Conservation (phyloP, 2,329 filamentous ascomycete species). For the Phaeosphaeriaceae sp. region DNA sequence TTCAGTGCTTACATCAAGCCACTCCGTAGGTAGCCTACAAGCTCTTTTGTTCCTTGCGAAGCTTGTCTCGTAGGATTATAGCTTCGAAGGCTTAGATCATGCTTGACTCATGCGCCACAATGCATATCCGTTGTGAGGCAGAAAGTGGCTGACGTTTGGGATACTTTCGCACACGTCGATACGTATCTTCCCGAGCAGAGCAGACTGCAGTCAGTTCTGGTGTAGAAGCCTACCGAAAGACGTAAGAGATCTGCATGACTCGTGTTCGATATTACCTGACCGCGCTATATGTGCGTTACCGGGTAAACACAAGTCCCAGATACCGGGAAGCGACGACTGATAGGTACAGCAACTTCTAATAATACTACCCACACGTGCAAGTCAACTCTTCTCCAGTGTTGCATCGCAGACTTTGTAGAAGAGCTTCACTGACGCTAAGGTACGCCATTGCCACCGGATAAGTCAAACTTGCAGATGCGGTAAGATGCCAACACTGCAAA, state of each 20-base stretch:
- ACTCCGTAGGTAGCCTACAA: background rate
- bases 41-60: background rate
- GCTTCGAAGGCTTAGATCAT: background rate
- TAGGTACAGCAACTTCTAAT: conserved; percentile 1
- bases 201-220: background rate
- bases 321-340: background rate
- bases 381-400: conserved; percentile 4
- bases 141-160: background rate
- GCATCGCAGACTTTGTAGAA: conserved; percentile 4
- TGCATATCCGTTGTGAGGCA: background rate
- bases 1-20: background rate
- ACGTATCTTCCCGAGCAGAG: background rate
- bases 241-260: conserved; percentile 7
- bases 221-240: background rate
- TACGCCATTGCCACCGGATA: background rate
- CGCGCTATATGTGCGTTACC: conserved; percentile 1
- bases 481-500: background rate
- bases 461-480: conserved; percentile 1
- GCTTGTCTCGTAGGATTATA: background rate
- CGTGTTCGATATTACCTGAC: conserved; percentile 3
- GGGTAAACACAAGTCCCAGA: conserved; percentile 7
- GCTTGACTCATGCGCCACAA: background rate
- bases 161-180: background rate
- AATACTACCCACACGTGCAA: conserved; percentile 1
- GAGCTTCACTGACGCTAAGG: background rate